phyloP scores from a whole-genome alignment of 164 flowering plant genomes.

The Nymphaea thermarum region DNA sequence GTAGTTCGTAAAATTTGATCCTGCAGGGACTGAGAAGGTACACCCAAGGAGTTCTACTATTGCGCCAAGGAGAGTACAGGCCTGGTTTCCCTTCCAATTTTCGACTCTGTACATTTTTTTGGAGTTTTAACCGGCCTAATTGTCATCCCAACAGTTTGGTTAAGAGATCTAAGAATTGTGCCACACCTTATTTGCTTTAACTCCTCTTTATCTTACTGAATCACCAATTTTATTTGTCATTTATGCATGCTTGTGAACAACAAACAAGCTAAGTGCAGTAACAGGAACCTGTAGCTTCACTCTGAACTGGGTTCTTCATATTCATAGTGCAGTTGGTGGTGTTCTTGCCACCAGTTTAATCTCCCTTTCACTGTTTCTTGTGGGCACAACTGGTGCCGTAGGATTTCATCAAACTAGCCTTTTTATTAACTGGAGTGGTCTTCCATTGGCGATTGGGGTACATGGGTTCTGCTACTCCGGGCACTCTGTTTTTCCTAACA shows the following conservation, averaged over 20 bases:
- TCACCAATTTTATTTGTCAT: too few species aligned
- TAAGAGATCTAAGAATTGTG: slow-evolving; percentile 66
- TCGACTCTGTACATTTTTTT: slow-evolving; percentile 66
- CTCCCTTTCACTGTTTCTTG: slow-evolving; percentile 34
- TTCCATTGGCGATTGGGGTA: slow-evolving; percentile 81
- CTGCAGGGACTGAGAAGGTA: too few species aligned
- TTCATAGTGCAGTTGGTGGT: slow-evolving; percentile 89
- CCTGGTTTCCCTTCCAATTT: too few species aligned
- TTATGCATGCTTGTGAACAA: not conserved
- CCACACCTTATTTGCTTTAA: slow-evolving; percentile 32
- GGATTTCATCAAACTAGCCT: slow-evolving; percentile 60
- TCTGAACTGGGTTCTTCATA: slow-evolving; percentile 1
- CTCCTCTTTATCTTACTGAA: not conserved
- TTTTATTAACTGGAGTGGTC: slow-evolving; percentile 51
- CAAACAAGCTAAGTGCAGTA: not conserved
- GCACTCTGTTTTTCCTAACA: slow-evolving; percentile 85
- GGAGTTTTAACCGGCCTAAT: slow-evolving; percentile 52
- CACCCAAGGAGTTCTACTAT: too few species aligned
- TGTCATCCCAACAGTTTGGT: slow-evolving; percentile 80
- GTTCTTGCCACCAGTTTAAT: slow-evolving; percentile 65
- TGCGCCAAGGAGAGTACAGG: too few species aligned
- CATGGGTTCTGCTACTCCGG: slow-evolving; percentile 88
- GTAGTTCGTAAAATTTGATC: too few species aligned
- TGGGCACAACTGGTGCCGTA: slow-evolving; percentile 46
- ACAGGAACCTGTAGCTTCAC: too few species aligned